phyloP scores from a whole-genome alignment of 768 basidiomycete species.

The Obba rivulosa region DNA sequence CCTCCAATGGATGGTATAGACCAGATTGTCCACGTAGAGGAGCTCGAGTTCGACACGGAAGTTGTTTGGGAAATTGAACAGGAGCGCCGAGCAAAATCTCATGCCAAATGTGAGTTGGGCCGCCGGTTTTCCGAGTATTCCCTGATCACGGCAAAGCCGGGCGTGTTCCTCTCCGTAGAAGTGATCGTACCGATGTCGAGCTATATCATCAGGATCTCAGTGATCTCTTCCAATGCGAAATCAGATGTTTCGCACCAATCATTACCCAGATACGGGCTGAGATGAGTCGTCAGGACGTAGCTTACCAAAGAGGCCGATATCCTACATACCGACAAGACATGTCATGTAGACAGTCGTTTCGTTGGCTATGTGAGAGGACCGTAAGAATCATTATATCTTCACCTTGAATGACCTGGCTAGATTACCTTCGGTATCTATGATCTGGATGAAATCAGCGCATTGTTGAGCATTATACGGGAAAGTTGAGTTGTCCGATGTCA shows the following conservation, averaged over 20 bases:
- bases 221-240: neutral
- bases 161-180: constrained; percentile 21
- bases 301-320: neutral
- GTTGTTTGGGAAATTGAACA: constrained; percentile 12
- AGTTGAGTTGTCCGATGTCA: constrained; percentile 20
- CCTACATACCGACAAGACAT: constrained; percentile 11
- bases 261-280: constrained; percentile 16
- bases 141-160: constrained; percentile 17
- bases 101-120: neutral
- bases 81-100: constrained; percentile 1
- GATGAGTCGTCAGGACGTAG: neutral
- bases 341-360: constrained; percentile 6
- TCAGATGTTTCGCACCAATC: constrained; percentile 3
- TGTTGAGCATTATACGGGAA: constrained; percentile 18
- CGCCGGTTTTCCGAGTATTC: constrained; percentile 2
- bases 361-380: neutral
- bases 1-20: constrained; percentile 20
- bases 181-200: constrained; percentile 17
- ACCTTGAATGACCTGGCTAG: neutral
- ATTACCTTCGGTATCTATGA: constrained; percentile 9
- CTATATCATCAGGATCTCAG: neutral
- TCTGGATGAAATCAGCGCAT: constrained; percentile 16
- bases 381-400: neutral
- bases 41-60: constrained; percentile 9
- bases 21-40: constrained; percentile 18